These are phyloP conservation scores for Aspergillus flavus DNA, from an alignment of 2,329 filamentous ascomycete genomes.

Conservation along the genomic window DNA sequence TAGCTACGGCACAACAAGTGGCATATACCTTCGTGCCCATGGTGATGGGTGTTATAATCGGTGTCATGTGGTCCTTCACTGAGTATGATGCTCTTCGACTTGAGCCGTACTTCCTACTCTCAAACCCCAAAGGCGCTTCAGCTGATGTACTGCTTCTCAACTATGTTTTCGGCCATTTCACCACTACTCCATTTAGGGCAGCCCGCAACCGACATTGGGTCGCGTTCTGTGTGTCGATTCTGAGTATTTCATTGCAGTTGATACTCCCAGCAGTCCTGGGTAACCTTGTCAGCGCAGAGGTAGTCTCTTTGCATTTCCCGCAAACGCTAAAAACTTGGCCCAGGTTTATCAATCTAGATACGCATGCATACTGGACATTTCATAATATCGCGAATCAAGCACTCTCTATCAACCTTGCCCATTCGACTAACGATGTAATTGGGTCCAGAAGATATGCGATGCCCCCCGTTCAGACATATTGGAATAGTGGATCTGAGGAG, in stretches of 20 bases:
- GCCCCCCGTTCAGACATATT: conserved; percentile 8
- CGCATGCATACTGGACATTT: neutral
- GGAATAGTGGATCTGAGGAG: conserved; percentile 5
- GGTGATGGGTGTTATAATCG: conserved; percentile 8
- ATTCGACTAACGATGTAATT: neutral
- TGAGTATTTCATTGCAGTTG: conserved; percentile 11
- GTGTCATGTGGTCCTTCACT: conserved; percentile 10
- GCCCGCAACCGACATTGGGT: conserved; percentile 11
- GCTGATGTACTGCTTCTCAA: conserved; percentile 12
- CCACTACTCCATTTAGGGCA: conserved; percentile 9
- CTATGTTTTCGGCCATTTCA: conserved; percentile 13
- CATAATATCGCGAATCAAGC: neutral
- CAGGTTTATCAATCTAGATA: conserved; percentile 1
- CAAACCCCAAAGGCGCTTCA: conserved; percentile 6
- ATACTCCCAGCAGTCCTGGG: conserved; percentile 8
- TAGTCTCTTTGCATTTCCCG: neutral
- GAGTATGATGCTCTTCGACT: conserved; percentile 13
- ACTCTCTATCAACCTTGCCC: neutral
- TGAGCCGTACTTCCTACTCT: conserved; percentile 12
- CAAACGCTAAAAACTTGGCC: conserved; percentile 11
- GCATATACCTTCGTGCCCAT: conserved; percentile 10
- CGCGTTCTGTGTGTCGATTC: conserved; percentile 7
- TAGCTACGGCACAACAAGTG: conserved; percentile 2
- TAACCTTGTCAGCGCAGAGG: conserved; percentile 7
- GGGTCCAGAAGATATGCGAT: conserved; percentile 9